Percentiles rank a stretch among this genome's conserved stretches.
These are phyloP conservation scores for Vitis riparia DNA, from an alignment of 164 flowering plant species.

Conservation along the genomic window DNA sequence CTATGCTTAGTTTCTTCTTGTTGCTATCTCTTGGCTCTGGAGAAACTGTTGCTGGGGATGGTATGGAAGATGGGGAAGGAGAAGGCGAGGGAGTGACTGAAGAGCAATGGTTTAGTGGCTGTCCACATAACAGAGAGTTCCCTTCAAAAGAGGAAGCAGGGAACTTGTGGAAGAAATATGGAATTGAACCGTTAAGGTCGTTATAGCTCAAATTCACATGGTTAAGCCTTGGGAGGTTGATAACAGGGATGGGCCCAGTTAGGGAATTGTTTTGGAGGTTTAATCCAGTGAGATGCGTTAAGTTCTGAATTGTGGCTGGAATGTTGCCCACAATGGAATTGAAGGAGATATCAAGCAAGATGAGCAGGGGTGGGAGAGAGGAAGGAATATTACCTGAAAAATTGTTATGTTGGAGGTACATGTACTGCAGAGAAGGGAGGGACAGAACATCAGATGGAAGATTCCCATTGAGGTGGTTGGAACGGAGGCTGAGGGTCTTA, in stretches of 20 bases:
- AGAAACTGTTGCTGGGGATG: conserved; percentile 23
- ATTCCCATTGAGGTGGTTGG: conserved; percentile 44
- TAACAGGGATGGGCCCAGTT: conserved; percentile 39
- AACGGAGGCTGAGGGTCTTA: conserved; percentile 44
- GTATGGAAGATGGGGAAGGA: conserved; percentile 26
- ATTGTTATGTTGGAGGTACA: conserved; percentile 48
- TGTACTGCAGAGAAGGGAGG: conserved; percentile 41
- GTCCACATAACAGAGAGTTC: conserved; percentile 47
- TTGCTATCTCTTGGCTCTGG: conserved; percentile 16
- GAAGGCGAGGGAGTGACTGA: conserved; percentile 44
- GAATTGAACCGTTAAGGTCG: conserved; percentile 51
- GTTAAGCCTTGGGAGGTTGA: conserved; percentile 30
- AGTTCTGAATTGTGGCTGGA: conserved; percentile 31
- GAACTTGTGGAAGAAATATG: conserved; percentile 37
- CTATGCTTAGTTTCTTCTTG: conserved; percentile 38
- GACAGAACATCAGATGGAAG: conserved; percentile 55
- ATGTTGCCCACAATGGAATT: conserved; percentile 50
- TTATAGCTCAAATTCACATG: conserved; percentile 50
- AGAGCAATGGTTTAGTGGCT: conserved; percentile 53
- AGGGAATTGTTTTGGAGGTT: conserved; percentile 53
- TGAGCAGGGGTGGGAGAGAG: conserved; percentile 34
- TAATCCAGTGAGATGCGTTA: conserved; percentile 44
- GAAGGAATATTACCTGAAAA: conserved; percentile 51
- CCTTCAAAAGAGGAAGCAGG: conserved; percentile 49
- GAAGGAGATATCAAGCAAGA: conserved; percentile 48